Evolutionary conservation across 169 alveolate species (phyloP).

Genomic region (Cryptosporidium xiaoi): DNA sequence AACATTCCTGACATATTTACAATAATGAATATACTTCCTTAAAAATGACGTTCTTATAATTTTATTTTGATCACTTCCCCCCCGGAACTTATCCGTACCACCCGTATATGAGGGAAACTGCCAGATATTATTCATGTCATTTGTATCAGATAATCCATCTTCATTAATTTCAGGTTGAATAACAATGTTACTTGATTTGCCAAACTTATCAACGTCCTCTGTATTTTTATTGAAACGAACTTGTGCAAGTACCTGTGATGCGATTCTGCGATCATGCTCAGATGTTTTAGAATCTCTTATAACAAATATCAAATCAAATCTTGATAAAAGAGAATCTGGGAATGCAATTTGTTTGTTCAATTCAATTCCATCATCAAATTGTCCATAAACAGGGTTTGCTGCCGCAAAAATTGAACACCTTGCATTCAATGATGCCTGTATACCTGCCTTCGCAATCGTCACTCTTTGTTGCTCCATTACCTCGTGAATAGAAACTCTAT

Average conservation of each 20-base stretch:
- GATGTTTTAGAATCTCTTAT: constrained; percentile 78
- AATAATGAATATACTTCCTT: constrained; percentile 70
- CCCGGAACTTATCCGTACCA: background rate
- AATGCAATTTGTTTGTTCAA: constrained; percentile 93
- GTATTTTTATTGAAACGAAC: constrained; percentile 31
- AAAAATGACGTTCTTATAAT: constrained; percentile 37
- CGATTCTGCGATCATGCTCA: constrained; percentile 60
- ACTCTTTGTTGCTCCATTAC: constrained; percentile 99
- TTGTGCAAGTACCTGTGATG: constrained; percentile 67
- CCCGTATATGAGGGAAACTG: constrained; percentile 27
- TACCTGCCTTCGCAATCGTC: constrained; percentile 98
- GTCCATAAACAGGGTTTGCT: constrained; percentile 99
- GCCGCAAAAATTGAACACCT: constrained; percentile 98
- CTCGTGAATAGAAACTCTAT: constrained; percentile 99
- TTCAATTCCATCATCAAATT: constrained; percentile 91
- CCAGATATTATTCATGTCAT: constrained; percentile 76
- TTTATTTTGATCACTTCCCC: constrained; percentile 31
- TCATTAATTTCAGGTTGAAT: constrained; percentile 66
- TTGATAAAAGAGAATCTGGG: constrained; percentile 97
- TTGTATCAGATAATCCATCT: constrained; percentile 1
- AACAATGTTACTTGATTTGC: constrained; percentile 19
- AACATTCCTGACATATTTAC: constrained; percentile 63
- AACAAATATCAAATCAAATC: constrained; percentile 94
- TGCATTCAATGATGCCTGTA: constrained; percentile 97
- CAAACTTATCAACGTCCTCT: background rate